These are phyloP conservation scores for Cinnamomum micranthum DNA, from an alignment of 164 flowering plant genomes.

Conservation along the genomic window DNA sequence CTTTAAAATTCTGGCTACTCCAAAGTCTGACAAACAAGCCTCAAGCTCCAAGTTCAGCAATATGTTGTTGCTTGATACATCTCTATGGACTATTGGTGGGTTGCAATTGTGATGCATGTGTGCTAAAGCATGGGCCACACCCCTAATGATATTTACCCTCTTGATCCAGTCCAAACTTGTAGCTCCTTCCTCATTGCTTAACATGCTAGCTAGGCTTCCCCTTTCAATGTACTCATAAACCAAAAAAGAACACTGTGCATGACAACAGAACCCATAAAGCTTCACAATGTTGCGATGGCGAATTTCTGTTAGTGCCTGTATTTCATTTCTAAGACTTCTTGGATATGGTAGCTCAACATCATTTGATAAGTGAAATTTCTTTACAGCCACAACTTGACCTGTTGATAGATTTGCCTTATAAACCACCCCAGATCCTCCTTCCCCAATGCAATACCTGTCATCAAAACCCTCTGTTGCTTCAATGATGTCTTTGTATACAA, in stretches of 20 bases:
- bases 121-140: slow-evolving; percentile 73
- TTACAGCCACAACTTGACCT: slow-evolving; percentile 12
- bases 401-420: slow-evolving; percentile 21
- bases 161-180: slow-evolving; percentile 57
- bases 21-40: slow-evolving; percentile 73
- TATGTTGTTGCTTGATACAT: slow-evolving; percentile 79
- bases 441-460: slow-evolving; percentile 18
- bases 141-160: too few species aligned
- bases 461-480: slow-evolving; percentile 10
- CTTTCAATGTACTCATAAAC: too few species aligned
- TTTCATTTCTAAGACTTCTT: slow-evolving; percentile 25
- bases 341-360: slow-evolving; percentile 13
- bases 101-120: slow-evolving; percentile 81
- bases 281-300: too few species aligned
- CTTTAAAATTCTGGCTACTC: slow-evolving; percentile 66
- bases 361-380: slow-evolving; percentile 29
- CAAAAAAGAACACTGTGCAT: too few species aligned
- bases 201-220: too few species aligned
- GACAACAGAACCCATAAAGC: too few species aligned
- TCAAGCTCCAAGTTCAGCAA: slow-evolving; percentile 64
- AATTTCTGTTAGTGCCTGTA: too few species aligned
- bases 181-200: slow-evolving; percentile 61
- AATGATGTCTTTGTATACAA: slow-evolving; percentile 8
- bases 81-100: slow-evolving; percentile 74
- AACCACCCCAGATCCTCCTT: slow-evolving; percentile 21